A percentile compares a stretch with the other conserved stretches of the same genome.
phyloP scores from a whole-genome alignment of 495 filamentous ascomycete genomes.

The Tuber calosporum region DNA sequence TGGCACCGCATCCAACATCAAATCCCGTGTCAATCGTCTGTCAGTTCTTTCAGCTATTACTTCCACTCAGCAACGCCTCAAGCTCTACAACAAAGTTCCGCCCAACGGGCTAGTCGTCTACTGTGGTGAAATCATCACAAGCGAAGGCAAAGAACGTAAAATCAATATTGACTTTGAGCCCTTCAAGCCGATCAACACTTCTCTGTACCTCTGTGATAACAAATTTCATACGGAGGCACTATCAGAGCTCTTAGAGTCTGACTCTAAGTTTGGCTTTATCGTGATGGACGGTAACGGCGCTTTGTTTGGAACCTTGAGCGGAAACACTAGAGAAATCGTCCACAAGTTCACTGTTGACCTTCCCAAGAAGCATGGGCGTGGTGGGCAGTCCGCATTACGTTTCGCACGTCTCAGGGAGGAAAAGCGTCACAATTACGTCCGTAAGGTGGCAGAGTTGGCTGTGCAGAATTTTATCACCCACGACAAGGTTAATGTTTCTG shows the following conservation, averaged over 20 bases:
- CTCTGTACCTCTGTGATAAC: conserved; percentile 97
- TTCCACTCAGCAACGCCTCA: conserved; percentile 95
- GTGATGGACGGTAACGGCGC: conserved; percentile 99
- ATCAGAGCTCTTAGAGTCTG: conserved; percentile 91
- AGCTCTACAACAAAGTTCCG: conserved; percentile 97
- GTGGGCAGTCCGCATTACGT: conserved; percentile 97
- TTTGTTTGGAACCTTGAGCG: conserved; percentile 89
- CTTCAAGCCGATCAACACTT: conserved; percentile 99
- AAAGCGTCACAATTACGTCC: conserved; percentile 98
- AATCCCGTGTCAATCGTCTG: conserved; percentile 96
- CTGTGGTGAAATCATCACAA: conserved; percentile 99
- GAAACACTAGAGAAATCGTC: conserved; percentile 92
- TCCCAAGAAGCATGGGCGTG: conserved; percentile 98
- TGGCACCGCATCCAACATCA: conserved; percentile 97
- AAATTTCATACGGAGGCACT: conserved; percentile 98
- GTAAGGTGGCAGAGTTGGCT: conserved; percentile 93
- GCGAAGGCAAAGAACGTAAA: conserved; percentile 96
- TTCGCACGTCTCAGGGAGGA: conserved; percentile 98
- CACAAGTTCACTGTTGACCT: conserved; percentile 96
- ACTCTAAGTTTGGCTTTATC: conserved; percentile 98
- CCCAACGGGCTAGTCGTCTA: conserved; percentile 96
- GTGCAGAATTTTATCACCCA: conserved; percentile 97
- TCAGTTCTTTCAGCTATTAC: conserved; percentile 97
- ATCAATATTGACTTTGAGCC: conserved; percentile 99
- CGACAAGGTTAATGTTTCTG: conserved; percentile 95